Base-by-base conservation (phyloP, 2,329 filamentous ascomycete species). In the Didymella sp. region DNA sequence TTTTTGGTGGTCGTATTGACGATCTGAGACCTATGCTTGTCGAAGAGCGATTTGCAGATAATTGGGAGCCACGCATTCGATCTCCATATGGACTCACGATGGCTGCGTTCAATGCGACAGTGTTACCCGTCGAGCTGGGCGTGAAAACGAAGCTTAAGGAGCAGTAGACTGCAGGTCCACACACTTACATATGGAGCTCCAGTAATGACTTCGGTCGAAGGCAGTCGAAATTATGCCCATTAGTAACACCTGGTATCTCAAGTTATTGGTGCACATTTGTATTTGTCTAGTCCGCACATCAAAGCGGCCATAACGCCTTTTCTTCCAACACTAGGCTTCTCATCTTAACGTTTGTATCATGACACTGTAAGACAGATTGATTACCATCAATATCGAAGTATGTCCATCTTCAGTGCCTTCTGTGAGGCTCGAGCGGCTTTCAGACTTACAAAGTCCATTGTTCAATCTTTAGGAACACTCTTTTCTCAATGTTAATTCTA, bases 51-150 rank as follows among this genome's bases (percentile, higher is more conserved):
- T 78, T 79, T 55, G 57, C 75, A 6, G 73, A 78, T n/a, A 63
- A 74, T 15, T 79, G 76, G 76, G 74, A 79, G 61, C 76, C 77
- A 6, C 67, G 76, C 2, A 66, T 78, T 11, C 63, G 67, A 49
- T 69, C 74, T 30, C 69, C 67, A 3, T 78, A 71, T 58, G 76
- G 77, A 2, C 61, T 79, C 48, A 78, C 76, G 1, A 78, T 78
- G 75, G 75, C 75, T 15, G 76, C 77, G 50, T 79, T 79, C 64
- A 79, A 79, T 51, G 59, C 60, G 3, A 77, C 76, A 13, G 76
- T 78, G 6, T 47, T 78, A 21, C 76, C 74, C 3, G 76, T 79
- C 11, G 76, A 78, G 62, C 60, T 64, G 11, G 75, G 71, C 6
- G 72, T 78, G 1, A 47, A 61, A 43, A 57, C 11, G 30, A 57